phyloP scores from a whole-genome alignment of 495 filamentous ascomycete genomes.

The Neurospora terricola region DNA sequence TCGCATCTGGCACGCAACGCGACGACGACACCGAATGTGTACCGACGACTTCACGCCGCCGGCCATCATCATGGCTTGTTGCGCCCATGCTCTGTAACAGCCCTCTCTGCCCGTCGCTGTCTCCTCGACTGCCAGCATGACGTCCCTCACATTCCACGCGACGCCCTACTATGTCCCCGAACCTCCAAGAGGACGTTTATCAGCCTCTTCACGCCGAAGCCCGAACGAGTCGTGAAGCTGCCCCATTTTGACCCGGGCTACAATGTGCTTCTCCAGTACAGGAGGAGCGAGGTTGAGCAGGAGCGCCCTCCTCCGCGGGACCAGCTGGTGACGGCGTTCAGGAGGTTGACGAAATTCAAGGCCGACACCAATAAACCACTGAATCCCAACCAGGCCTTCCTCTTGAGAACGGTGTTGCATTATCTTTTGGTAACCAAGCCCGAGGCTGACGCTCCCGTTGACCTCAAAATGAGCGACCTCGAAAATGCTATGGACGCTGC shows the following conservation, averaged over 20 bases:
- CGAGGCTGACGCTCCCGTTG: slow-evolving; percentile 23
- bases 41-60: slow-evolving; percentile 58
- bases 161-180: slow-evolving; percentile 17
- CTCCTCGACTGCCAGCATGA: slow-evolving; percentile 9
- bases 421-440: slow-evolving; percentile 42
- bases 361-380: slow-evolving; percentile 36
- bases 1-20: slow-evolving; percentile 61
- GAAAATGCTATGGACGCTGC: slow-evolving; percentile 32
- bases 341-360: slow-evolving; percentile 52
- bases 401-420: slow-evolving; percentile 46
- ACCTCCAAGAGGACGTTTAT: slow-evolving; percentile 43
- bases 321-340: slow-evolving; percentile 54
- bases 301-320: slow-evolving; percentile 47
- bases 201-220: slow-evolving; percentile 43
- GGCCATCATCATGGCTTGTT: slow-evolving; percentile 35
- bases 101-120: slow-evolving; percentile 6
- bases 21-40: slow-evolving; percentile 35
- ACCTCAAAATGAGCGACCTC: slow-evolving; percentile 42
- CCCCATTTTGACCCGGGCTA: slow-evolving; percentile 52
- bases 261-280: slow-evolving; percentile 42
- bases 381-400: slow-evolving; percentile 54
- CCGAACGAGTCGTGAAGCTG: slow-evolving; percentile 40
- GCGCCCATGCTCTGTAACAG: slow-evolving; percentile 19
- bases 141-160: slow-evolving; percentile 16
- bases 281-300: slow-evolving; percentile 31